These are phyloP conservation scores for Mycena haematopus DNA, from an alignment of 768 basidiomycete species.

Conservation along the genomic window DNA sequence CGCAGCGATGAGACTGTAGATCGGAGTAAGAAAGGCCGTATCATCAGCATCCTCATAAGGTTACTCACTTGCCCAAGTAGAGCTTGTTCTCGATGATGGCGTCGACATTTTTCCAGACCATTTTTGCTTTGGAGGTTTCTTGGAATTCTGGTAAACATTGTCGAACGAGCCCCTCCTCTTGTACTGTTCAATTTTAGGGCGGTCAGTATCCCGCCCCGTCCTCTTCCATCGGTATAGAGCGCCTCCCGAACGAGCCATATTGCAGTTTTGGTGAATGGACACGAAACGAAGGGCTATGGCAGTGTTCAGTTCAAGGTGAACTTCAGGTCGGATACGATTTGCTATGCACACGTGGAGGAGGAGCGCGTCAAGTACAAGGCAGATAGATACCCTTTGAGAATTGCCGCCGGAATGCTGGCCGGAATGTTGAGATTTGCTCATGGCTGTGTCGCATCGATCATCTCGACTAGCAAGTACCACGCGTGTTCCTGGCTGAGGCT, in stretches of 20 bases:
- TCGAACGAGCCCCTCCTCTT: constrained; percentile 29
- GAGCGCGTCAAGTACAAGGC: constrained; percentile 19
- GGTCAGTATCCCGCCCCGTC: constrained; percentile 18
- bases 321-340: neutral
- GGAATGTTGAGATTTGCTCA: constrained; percentile 10
- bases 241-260: constrained; percentile 23
- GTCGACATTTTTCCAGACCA: constrained; percentile 73
- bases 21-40: constrained; percentile 31
- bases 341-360: constrained; percentile 20
- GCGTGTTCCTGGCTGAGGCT: constrained; percentile 15
- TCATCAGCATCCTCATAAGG: constrained; percentile 27
- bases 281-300: constrained; percentile 29
- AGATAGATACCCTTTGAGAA: constrained; percentile 8
- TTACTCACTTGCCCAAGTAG: constrained; percentile 77
- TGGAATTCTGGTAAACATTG: constrained; percentile 23
- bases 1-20: constrained; percentile 68
- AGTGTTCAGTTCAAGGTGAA: constrained; percentile 20
- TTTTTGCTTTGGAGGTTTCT: constrained; percentile 38
- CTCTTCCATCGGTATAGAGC: constrained; percentile 19
- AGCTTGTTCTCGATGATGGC: constrained; percentile 68
- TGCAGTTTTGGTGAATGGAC: constrained; percentile 1
- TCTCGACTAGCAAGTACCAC: neutral
- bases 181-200: constrained; percentile 30
- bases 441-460: constrained; percentile 25
- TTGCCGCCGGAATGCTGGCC: constrained; percentile 5